Conservation (phyloP, 345 rosid genomes). For the Linum usitatissimum region DNA sequence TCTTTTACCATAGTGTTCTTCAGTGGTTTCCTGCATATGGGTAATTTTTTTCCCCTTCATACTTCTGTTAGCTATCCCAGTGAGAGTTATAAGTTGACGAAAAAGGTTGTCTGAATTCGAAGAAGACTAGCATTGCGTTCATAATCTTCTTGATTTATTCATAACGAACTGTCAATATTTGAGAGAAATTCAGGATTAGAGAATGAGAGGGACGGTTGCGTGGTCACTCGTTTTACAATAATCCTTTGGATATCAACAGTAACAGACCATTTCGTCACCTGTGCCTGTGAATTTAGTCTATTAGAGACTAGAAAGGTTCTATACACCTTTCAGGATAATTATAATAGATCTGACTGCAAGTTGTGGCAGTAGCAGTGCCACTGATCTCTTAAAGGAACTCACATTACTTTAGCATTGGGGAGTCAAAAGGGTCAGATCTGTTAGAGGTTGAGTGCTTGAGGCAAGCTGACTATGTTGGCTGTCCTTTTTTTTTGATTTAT, state of each 20-base stretch:
- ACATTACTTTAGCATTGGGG: no score
- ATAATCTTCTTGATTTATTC: background rate
- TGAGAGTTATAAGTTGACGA: background rate
- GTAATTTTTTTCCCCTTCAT: constrained; percentile 25
- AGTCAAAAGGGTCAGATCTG: background rate
- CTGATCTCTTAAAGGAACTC: background rate
- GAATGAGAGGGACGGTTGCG: background rate
- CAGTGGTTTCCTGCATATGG: constrained; percentile 73
- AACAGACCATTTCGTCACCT: no score
- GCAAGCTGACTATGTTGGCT: no score
- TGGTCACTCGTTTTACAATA: background rate
- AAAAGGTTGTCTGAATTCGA: background rate
- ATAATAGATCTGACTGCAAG: background rate
- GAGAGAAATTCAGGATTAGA: background rate
- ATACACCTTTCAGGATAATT: background rate
- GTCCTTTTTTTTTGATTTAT: constrained; percentile 2
- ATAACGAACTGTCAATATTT: background rate
- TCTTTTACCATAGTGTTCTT: constrained; percentile 92
- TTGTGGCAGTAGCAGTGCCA: background rate
- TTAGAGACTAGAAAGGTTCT: no score
- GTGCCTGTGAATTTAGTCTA: no score
- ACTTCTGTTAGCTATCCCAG: no score
- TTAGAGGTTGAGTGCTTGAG: background rate
- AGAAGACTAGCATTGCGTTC: background rate
- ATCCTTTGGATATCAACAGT: no score